phyloP scores from a whole-genome alignment of 176 grass and related monocot species.

The Ananas comosus region DNA sequence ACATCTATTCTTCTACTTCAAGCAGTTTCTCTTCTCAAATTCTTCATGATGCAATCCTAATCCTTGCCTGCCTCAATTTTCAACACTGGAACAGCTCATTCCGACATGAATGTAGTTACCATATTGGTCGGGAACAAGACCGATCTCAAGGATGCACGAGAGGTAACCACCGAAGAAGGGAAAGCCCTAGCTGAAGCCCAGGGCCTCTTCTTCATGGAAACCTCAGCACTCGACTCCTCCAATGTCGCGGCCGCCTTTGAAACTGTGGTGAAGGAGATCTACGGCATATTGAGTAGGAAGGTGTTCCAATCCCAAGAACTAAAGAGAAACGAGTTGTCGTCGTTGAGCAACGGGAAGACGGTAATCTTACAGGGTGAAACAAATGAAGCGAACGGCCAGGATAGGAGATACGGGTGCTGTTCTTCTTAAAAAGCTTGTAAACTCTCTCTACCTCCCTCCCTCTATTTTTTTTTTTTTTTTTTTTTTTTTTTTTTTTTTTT shows the following conservation, averaged over 20 bases:
- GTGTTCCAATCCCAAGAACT: constrained; percentile 75
- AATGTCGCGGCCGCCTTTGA: constrained; percentile 67
- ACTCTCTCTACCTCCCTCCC: neutral
- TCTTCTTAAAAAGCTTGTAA: constrained; percentile 58
- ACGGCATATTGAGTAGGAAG: constrained; percentile 78
- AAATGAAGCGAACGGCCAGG: constrained; percentile 23
- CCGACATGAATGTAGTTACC: constrained; percentile 80
- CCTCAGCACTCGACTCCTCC: constrained; percentile 71
- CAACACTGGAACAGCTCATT: constrained; percentile 41
- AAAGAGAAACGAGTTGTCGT: constrained; percentile 50
- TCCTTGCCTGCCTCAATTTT: constrained; percentile 11
- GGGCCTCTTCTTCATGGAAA: constrained; percentile 84
- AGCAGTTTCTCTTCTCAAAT: neutral
- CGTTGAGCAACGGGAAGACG: constrained; percentile 47
- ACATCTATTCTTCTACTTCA: neutral
- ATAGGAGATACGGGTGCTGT: constrained; percentile 53
- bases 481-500: too few relatives aligned
- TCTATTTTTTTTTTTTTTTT: too few relatives aligned
- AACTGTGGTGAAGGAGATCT: constrained; percentile 75
- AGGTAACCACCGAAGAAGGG: constrained; percentile 63
- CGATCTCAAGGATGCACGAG: constrained; percentile 49
- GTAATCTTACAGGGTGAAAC: constrained; percentile 50
- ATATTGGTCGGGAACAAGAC: constrained; percentile 80
- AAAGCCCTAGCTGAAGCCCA: constrained; percentile 56
- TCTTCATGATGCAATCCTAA: neutral